Evolutionary conservation across 2,329 filamentous ascomycete genomes (phyloP), one percentile per base, ranked within the genome.

Genomic region (Podosphaera xanthii): DNA sequence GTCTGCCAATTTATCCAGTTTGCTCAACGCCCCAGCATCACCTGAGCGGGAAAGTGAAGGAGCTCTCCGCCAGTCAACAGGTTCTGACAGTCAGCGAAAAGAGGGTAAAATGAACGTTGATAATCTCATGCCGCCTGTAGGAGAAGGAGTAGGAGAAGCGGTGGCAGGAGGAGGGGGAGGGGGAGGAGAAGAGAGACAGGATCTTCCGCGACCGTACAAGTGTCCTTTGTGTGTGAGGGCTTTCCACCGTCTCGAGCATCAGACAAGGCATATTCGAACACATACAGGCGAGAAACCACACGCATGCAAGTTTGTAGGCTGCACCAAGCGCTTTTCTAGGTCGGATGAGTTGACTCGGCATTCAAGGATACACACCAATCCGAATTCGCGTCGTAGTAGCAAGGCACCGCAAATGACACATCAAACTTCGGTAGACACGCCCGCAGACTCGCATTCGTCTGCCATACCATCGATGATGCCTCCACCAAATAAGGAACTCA

Each of bases 231-330:
- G 92, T 76, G 91, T 96, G 68, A 94, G 96, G 78, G 91, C 92
- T 62, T 98, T 98, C 75, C 92, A 97, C 77, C 88, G 92, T 63
- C 79, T 98, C 49, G 62, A 63, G 33, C 62, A 63, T 58, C 62
- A 64, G 61, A 64, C 61, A 73, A 62, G 83, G 67, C 91, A 98
- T 73, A 97, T 97, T 69, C 83, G 91, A 67, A 97, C 92, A 5
- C 91, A 98, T 73, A 98, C 91, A 0, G 92, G 91, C 67, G 91
- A 98, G 76, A 98, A 97, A 78, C 91, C 91, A 55, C 92, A 97
- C 69, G 90, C 87, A 62, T 98, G 91, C 80, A 84, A 87, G 71
- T 96, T 91, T 69, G 89, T 88, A 3, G 89, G 90, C 67, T 97
- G 91, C 81, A 91, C 87, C 66, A 97, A 97, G 75, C 87, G 91